A percentile compares a stretch with the other conserved stretches of the same genome.
These are phyloP conservation scores for Gracilaria caudata DNA, from an alignment of 23 red algal species.

Conservation along the genomic window DNA sequence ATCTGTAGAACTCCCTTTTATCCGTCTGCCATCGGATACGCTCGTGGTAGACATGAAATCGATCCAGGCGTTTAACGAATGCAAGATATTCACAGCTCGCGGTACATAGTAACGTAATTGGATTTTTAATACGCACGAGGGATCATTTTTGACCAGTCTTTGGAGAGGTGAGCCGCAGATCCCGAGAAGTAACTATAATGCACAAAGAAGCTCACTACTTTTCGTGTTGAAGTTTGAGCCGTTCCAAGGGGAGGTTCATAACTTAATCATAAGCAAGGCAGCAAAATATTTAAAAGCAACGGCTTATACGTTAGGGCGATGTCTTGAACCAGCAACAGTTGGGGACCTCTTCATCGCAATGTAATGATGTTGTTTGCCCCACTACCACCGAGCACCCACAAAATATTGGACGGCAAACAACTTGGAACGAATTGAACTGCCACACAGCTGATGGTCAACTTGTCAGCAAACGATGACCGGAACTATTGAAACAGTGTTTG, in stretches of 20 bases:
- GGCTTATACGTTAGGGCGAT: not conserved
- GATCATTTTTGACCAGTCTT: not conserved
- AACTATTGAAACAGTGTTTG: constrained; percentile 36
- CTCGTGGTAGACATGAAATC: no score
- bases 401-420: not conserved
- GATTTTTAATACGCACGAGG: not conserved
- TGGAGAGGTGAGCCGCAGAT: not conserved
- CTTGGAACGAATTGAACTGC: not conserved
- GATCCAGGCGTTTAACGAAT: not conserved
- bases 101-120: no score
- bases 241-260: not conserved
- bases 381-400: not conserved
- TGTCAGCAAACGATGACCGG: not conserved
- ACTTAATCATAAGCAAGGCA: not conserved
- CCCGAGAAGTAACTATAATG: no score
- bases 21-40: no score
- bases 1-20: no score
- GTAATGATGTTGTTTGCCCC: not conserved
- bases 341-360: not conserved
- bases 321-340: not conserved
- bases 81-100: not conserved
- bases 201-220: not conserved
- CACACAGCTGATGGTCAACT: not conserved
- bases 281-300: not conserved
- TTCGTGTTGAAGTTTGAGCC: not conserved